phyloP scores from a whole-genome alignment of 116 monocot genomes.

The Thalassia testudinum region DNA sequence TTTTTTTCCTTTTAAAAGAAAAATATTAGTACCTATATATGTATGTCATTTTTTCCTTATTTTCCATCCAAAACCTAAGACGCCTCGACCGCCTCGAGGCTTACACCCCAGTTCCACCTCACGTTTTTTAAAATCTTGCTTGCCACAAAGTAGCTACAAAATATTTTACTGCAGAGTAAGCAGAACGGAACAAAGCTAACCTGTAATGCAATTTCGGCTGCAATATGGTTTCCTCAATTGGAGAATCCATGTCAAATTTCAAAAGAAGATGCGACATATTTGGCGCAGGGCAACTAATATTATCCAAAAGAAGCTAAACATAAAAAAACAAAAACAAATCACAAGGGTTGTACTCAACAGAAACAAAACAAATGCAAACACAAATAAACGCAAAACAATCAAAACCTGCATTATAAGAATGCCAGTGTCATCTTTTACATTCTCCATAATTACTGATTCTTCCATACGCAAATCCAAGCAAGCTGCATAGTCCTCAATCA shows the following conservation, averaged over 20 bases:
- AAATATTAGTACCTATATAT: too few relatives aligned
- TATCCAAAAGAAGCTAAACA: constrained; percentile 88
- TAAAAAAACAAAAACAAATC: background rate
- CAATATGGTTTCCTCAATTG: constrained; percentile 51
- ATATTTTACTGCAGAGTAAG: background rate
- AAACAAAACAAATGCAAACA: constrained; percentile 1
- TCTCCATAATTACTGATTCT: constrained; percentile 48
- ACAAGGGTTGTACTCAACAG: background rate
- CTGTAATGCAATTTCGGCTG: constrained; percentile 95
- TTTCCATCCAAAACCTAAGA: too few relatives aligned
- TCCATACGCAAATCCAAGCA: constrained; percentile 85
- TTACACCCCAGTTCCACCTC: too few relatives aligned
- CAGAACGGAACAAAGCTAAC: constrained; percentile 16
- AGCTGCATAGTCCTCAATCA: constrained; percentile 85
- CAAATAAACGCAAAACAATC: background rate
- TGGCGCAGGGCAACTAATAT: constrained; percentile 72
- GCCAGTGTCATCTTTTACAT: constrained; percentile 74
- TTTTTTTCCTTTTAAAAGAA: too few relatives aligned
- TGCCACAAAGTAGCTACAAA: too few relatives aligned
- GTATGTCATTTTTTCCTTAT: too few relatives aligned
- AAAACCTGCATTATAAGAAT: constrained; percentile 87
- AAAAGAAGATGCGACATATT: constrained; percentile 89
- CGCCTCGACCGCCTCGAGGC: too few relatives aligned
- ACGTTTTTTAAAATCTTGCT: too few relatives aligned
- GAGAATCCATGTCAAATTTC: constrained; percentile 72